phyloP scores from a whole-genome alignment of 2,329 filamentous ascomycete genomes.

The Paecilomyces formosus region DNA sequence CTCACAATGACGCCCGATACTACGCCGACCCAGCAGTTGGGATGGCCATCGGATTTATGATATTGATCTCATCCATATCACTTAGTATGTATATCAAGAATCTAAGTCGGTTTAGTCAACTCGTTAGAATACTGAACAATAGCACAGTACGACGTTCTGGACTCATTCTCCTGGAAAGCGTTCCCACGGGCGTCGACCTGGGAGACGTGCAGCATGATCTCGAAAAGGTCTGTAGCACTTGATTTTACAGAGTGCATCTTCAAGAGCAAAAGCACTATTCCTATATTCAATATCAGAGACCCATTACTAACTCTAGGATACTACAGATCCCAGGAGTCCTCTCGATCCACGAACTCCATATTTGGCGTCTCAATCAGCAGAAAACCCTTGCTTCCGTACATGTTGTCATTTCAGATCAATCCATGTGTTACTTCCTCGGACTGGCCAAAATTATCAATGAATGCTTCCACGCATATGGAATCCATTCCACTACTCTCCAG shows the following conservation, averaged over 20 bases:
- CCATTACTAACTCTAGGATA: background rate
- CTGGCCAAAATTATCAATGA: slow-evolving; percentile 57
- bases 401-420: slow-evolving; percentile 53
- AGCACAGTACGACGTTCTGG: slow-evolving; percentile 35
- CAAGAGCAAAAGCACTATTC: background rate
- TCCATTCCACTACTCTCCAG: slow-evolving; percentile 65
- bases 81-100: slow-evolving; percentile 32
- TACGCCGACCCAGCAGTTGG: slow-evolving; percentile 67
- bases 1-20: slow-evolving; percentile 50
- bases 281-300: background rate
- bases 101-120: background rate
- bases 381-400: slow-evolving; percentile 65
- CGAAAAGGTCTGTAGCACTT: slow-evolving; percentile 44
- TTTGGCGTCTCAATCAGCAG: slow-evolving; percentile 65
- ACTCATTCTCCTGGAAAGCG: slow-evolving; percentile 60
- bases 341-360: slow-evolving; percentile 64
- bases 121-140: background rate
- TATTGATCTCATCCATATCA: slow-evolving; percentile 56
- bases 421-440: slow-evolving; percentile 51
- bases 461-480: slow-evolving; percentile 65
- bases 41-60: slow-evolving; percentile 66
- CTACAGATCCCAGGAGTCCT: slow-evolving; percentile 56
- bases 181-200: slow-evolving; percentile 52
- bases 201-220: slow-evolving; percentile 62
- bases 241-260: background rate